Conservation (phyloP, 345 rosid genomes). For the Clausena lansium region DNA sequence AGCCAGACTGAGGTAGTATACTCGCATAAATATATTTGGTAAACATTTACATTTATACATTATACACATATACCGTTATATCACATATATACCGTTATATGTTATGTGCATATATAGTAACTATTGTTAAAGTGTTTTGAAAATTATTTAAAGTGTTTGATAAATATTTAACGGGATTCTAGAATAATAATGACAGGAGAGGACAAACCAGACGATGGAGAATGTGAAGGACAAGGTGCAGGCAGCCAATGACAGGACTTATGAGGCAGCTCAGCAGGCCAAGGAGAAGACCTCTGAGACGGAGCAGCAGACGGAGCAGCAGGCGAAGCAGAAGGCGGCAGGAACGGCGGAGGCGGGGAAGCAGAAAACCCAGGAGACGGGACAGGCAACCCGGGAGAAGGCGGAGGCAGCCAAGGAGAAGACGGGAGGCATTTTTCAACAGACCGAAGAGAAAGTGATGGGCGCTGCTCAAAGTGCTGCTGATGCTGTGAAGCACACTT, state of each 20-base stretch:
- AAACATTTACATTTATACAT: too few relatives aligned
- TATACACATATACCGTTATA: too few relatives aligned
- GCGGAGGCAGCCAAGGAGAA: conserved; percentile 47
- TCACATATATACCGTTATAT: too few relatives aligned
- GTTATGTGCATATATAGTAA: too few relatives aligned
- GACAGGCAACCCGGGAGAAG: conserved; percentile 31
- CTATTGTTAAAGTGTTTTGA: too few relatives aligned
- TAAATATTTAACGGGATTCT: too few relatives aligned
- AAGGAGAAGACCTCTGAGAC: conserved; percentile 27
- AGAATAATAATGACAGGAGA: conserved; percentile 26
- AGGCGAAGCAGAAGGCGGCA: conserved; percentile 27
- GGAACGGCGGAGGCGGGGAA: conserved; percentile 35
- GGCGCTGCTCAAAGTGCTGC: neutral
- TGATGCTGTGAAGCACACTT: conserved; percentile 45
- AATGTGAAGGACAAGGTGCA: conserved; percentile 30
- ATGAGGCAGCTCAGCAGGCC: conserved; percentile 3
- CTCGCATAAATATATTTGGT: too few relatives aligned
- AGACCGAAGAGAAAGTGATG: conserved; percentile 49
- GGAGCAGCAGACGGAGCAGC: conserved; percentile 19
- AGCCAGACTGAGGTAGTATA: conserved; percentile 48
- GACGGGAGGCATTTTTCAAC: conserved; percentile 42
- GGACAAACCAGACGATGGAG: conserved; percentile 23
- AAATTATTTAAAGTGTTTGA: too few relatives aligned
- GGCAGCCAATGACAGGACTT: conserved; percentile 28
- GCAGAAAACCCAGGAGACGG: conserved; percentile 33